Evolutionary conservation across 2,329 filamentous ascomycete species (phyloP).

Genomic region (Zasmidium citrigriseum): DNA sequence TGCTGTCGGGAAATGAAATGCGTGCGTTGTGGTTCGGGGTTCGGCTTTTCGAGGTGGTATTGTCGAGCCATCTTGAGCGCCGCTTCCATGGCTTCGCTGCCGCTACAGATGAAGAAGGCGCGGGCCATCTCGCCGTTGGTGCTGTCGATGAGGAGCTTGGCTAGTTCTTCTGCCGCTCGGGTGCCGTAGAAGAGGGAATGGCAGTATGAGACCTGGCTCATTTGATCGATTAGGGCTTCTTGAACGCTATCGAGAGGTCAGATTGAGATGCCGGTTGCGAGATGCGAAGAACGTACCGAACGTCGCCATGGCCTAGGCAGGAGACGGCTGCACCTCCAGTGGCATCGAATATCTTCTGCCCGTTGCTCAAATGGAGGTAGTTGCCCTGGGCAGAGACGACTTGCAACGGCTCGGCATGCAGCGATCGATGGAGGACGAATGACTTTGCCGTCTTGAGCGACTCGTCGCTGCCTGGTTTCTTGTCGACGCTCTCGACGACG

Average conservation of each 20-base stretch:
- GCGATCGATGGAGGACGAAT: constrained; percentile 53
- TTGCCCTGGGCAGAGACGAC: constrained; percentile 53
- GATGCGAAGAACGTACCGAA: constrained; percentile 38
- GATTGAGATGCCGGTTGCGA: background rate
- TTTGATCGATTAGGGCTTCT: constrained; percentile 60
- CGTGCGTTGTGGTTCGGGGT: constrained; percentile 54
- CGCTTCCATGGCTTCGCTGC: constrained; percentile 68
- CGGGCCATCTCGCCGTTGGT: constrained; percentile 56
- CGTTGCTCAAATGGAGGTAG: constrained; percentile 56
- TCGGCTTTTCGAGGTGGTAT: constrained; percentile 61
- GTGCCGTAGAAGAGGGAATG: constrained; percentile 61
- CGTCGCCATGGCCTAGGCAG: constrained; percentile 68
- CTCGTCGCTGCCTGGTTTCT: background rate
- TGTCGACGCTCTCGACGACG: constrained; percentile 14
- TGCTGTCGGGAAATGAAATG: constrained; percentile 66
- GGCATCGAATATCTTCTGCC: constrained; percentile 67
- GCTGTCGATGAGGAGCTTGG: constrained; percentile 50
- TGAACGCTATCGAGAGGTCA: constrained; percentile 45
- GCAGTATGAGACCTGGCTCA: constrained; percentile 60
- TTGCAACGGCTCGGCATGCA: constrained; percentile 48
- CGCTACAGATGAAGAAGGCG: constrained; percentile 60
- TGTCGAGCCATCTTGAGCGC: constrained; percentile 68
- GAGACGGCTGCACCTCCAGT: constrained; percentile 73
- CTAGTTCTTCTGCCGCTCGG: constrained; percentile 55
- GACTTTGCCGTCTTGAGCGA: constrained; percentile 14